Evolutionary conservation across 2,329 filamentous ascomycete species (phyloP).

Genomic region (Aspergillus latus): DNA sequence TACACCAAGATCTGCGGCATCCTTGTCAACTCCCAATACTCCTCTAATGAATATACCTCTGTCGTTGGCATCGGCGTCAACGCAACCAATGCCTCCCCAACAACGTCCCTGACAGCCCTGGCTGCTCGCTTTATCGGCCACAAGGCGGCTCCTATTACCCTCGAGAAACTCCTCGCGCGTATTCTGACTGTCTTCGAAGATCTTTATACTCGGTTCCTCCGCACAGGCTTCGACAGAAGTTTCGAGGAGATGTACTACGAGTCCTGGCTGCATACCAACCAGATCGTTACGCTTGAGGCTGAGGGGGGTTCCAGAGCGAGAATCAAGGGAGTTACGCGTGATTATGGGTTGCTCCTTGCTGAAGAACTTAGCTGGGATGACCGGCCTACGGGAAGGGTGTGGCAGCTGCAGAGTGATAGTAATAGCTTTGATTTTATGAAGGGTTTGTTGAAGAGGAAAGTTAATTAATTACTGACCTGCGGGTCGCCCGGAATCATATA

Average conservation of each 20-base stretch:
- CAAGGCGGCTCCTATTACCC: slow-evolving; percentile 57
- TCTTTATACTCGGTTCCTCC: slow-evolving; percentile 72
- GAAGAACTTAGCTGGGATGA: slow-evolving; percentile 78
- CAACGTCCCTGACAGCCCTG: slow-evolving; percentile 78
- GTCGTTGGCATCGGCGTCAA: slow-evolving; percentile 88
- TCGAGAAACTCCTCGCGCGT: slow-evolving; percentile 78
- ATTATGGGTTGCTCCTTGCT: slow-evolving; percentile 83
- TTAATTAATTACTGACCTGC: slow-evolving; percentile 44
- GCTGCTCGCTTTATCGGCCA: slow-evolving; percentile 49
- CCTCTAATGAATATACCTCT: slow-evolving; percentile 73
- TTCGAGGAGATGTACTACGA: slow-evolving; percentile 77
- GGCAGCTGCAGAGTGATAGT: slow-evolving; percentile 88
- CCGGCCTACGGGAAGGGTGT: slow-evolving; percentile 71
- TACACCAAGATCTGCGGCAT: slow-evolving; percentile 95
- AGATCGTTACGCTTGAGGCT: slow-evolving; percentile 73
- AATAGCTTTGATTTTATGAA: slow-evolving; percentile 99
- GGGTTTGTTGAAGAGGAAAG: slow-evolving; percentile 78
- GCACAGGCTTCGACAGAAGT: slow-evolving; percentile 68
- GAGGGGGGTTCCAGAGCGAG: slow-evolving; percentile 72
- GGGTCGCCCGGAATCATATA: no score
- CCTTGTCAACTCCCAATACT: slow-evolving; percentile 83
- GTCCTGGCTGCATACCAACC: slow-evolving; percentile 81
- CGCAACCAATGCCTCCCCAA: slow-evolving; percentile 77
- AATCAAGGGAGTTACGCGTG: slow-evolving; percentile 83
- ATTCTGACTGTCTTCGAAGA: slow-evolving; percentile 76